Evolutionary conservation across 441 rosid species (phyloP), one percentile per base, ranked within the genome.

Genomic region (Erodium chrysanthum): DNA sequence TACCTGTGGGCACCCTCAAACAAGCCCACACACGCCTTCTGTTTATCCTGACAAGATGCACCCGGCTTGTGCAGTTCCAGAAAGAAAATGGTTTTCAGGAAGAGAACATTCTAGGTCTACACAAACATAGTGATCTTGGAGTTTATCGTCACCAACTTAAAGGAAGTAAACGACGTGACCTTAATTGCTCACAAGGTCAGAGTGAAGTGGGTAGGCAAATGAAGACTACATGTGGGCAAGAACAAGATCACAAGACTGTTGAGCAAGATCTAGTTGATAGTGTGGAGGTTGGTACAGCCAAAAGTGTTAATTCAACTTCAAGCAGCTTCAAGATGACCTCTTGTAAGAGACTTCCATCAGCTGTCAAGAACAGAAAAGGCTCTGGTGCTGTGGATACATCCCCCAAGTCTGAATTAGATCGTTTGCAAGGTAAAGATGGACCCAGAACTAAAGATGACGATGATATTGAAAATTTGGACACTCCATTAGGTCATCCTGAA

Each of bases 1-100:
- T 92, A 40, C 91, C 97, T 1, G 85, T 85, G 90, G 97, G 99
- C 64, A 83, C 84, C 29, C 87, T 89, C 61, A 92, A 90, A 79
- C 99, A 92, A 78, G 96, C 93, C 67, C 92, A 90, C 71, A 95
- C 92, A 0, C 96, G 91, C 68, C 91, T 95, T 77, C 86, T 95
- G 65, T 95, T 95, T 71, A 88, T 90, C 79, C 96, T 95, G 27
- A 92, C 98, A 44, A 85, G 96, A 71, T 95, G 99, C 85, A 83
- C 90, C 15, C 81, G 98, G 86, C 96, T 92, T 69, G 96, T 95
- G 76, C 98, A 95, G 81, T 95, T 95, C 74, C 92, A 89, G 65
- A 95, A 90, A 72, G 99, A 92, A 87, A 80, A 85, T 37, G 96
- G 99, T 68, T 90, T 82, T 68, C 90, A 86, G 35, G 90, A 87